phyloP scores from a whole-genome alignment of 1,284 basidiomycete genomes.

The Cryptococcus wingfieldii region DNA sequence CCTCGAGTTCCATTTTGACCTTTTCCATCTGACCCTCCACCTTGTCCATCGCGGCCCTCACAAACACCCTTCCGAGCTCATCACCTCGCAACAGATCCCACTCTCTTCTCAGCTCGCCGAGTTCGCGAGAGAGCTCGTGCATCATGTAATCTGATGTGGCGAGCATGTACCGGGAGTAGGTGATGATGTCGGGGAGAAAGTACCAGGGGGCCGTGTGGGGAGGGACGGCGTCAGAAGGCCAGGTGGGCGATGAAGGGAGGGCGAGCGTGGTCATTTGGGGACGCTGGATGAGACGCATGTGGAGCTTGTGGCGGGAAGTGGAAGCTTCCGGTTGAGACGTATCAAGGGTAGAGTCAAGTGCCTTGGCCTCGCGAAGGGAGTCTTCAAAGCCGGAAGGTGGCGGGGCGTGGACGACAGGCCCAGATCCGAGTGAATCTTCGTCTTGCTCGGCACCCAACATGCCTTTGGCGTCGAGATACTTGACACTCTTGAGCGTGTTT shows the following conservation, averaged over 20 bases:
- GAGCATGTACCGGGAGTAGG: slow-evolving; percentile 92
- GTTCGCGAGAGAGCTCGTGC: slow-evolving; percentile 66
- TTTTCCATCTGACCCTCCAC: slow-evolving; percentile 72
- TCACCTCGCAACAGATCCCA: slow-evolving; percentile 64
- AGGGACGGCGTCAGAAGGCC: slow-evolving; percentile 88
- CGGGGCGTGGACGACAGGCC: neutral
- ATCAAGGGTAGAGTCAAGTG: neutral
- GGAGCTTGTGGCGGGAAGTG: slow-evolving; percentile 51
- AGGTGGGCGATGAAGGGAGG: slow-evolving; percentile 81
- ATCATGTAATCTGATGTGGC: slow-evolving; percentile 82
- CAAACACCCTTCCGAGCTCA: slow-evolving; percentile 70
- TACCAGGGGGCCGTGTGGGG: slow-evolving; percentile 85
- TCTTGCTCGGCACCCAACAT: slow-evolving; percentile 34
- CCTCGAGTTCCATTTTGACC: slow-evolving; percentile 64
- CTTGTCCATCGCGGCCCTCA: slow-evolving; percentile 71
- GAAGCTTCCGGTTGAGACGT: neutral
- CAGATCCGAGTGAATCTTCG: slow-evolving; percentile 5
- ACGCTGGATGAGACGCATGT: slow-evolving; percentile 86
- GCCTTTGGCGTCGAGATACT: slow-evolving; percentile 47
- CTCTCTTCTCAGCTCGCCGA: slow-evolving; percentile 59
- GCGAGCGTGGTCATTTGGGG: slow-evolving; percentile 95
- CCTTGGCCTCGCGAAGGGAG: neutral
- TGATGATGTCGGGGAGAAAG: slow-evolving; percentile 87
- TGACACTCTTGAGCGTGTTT: slow-evolving; percentile 87
- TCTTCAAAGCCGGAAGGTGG: neutral